A percentile compares a stretch with the other conserved stretches of the same genome.
Evolutionary conservation across 805 yeast species (phyloP).

Genomic region (Saturnispora quitensis): DNA sequence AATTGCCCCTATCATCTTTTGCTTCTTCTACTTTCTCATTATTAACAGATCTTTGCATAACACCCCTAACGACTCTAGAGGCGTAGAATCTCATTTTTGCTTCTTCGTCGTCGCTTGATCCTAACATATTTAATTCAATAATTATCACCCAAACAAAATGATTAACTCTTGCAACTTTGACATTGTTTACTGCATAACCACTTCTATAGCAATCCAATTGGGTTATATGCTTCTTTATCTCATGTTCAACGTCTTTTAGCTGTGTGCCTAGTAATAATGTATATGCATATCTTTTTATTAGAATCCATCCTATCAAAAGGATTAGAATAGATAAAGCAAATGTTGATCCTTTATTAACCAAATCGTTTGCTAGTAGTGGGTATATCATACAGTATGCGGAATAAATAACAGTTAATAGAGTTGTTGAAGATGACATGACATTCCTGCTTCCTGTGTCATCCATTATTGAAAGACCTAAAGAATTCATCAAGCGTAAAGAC

Average conservation of each 20-base stretch:
- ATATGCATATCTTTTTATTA: slow-evolving; percentile 43
- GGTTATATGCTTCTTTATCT: slow-evolving; percentile 38
- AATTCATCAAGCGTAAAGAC: neutral
- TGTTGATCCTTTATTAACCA: slow-evolving; percentile 20
- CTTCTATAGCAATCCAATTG: slow-evolving; percentile 44
- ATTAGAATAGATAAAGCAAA: slow-evolving; percentile 19
- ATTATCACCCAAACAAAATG: slow-evolving; percentile 52
- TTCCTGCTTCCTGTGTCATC: slow-evolving; percentile 3
- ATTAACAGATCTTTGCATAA: slow-evolving; percentile 20
- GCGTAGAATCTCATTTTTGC: slow-evolving; percentile 43
- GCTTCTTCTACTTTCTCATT: slow-evolving; percentile 6
- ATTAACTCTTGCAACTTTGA: slow-evolving; percentile 55
- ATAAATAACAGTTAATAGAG: slow-evolving; percentile 33
- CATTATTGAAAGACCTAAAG: slow-evolving; percentile 4
- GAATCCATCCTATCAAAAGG: slow-evolving; percentile 22
- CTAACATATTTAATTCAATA: slow-evolving; percentile 46
- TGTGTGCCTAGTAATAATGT: slow-evolving; percentile 49
- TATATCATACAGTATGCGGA: slow-evolving; percentile 24
- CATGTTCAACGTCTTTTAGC: slow-evolving; percentile 27
- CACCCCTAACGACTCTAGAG: slow-evolving; percentile 32
- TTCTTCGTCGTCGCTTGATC: slow-evolving; percentile 70
- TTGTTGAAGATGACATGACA: slow-evolving; percentile 32
- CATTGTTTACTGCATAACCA: slow-evolving; percentile 37
- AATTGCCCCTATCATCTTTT: neutral
- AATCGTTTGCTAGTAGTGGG: slow-evolving; percentile 18